Conservation (phyloP, 148 eudicot genomes). For the Vaccinium darrowii region DNA sequence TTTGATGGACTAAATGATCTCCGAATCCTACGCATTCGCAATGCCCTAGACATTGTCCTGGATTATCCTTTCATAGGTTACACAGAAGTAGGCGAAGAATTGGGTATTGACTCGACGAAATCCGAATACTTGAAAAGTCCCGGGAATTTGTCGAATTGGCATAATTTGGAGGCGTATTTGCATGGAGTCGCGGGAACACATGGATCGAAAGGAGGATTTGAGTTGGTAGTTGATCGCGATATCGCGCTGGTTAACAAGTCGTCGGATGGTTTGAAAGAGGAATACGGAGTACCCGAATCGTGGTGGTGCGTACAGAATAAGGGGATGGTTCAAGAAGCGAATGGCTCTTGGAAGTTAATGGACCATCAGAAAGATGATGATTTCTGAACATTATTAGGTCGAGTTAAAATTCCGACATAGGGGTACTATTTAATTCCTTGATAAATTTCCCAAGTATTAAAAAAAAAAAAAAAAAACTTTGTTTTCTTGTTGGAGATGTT, state of each 20-base stretch:
- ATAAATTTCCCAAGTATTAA: background rate
- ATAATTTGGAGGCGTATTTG: slow-evolving; percentile 61
- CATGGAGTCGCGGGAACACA: slow-evolving; percentile 71
- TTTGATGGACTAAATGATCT: slow-evolving; percentile 29
- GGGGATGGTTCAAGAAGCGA: slow-evolving; percentile 73
- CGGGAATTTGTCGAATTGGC: slow-evolving; percentile 48
- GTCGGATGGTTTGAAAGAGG: slow-evolving; percentile 46
- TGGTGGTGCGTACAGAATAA: slow-evolving; percentile 63
- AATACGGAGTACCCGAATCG: slow-evolving; percentile 40
- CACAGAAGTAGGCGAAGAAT: slow-evolving; percentile 46
- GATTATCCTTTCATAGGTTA: slow-evolving; percentile 52
- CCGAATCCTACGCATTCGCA: slow-evolving; percentile 30
- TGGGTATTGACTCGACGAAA: slow-evolving; percentile 42
- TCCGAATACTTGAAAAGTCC: slow-evolving; percentile 55
- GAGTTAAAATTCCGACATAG: background rate
- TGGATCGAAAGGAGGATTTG: slow-evolving; percentile 40
- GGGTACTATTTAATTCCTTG: background rate
- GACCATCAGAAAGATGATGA: slow-evolving; percentile 54
- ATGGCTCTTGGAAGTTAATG: slow-evolving; percentile 67
- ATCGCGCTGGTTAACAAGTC: slow-evolving; percentile 52
- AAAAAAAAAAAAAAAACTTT: background rate
- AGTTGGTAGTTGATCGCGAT: slow-evolving; percentile 50
- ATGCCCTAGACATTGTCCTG: slow-evolving; percentile 46
- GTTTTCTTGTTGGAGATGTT: background rate
- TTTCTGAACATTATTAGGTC: slow-evolving; percentile 8